A percentile compares a stretch with the other conserved stretches of the same genome.
Conservation (phyloP, 2,329 filamentous ascomycete species). For the Didymella glomerata region DNA sequence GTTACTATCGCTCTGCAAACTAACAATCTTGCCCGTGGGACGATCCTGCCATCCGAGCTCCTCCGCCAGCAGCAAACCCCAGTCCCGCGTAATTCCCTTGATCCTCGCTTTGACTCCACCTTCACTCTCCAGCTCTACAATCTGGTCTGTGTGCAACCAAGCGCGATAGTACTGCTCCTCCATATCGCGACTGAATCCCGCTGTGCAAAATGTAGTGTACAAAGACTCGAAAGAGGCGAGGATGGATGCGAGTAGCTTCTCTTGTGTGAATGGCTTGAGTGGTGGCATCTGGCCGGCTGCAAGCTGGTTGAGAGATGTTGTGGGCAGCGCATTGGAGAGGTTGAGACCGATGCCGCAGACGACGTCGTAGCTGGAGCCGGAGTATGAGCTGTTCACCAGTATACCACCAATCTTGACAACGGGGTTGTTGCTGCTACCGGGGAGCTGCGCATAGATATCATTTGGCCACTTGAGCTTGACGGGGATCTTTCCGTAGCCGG, state of each 20-base stretch:
- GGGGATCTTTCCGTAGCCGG: constrained; percentile 76
- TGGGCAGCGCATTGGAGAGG: constrained; percentile 81
- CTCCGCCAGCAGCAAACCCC: constrained; percentile 85
- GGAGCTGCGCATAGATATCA: constrained; percentile 69
- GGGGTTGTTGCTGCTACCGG: constrained; percentile 60
- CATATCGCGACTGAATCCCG: constrained; percentile 77
- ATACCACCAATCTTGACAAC: constrained; percentile 96
- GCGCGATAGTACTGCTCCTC: constrained; percentile 70
- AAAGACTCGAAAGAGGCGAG: constrained; percentile 79
- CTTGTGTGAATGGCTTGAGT: constrained; percentile 70
- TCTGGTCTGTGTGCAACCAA: constrained; percentile 78
- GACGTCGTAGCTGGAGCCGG: constrained; percentile 78
- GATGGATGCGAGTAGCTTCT: constrained; percentile 83
- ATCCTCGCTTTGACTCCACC: constrained; percentile 78
- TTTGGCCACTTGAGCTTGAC: constrained; percentile 98
- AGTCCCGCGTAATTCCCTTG: constrained; percentile 88
- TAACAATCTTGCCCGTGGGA: constrained; percentile 78
- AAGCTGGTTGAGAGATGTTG: constrained; percentile 83
- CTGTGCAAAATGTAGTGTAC: constrained; percentile 76
- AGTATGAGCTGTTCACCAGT: constrained; percentile 86
- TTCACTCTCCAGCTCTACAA: constrained; percentile 80
- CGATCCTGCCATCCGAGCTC: constrained; percentile 78
- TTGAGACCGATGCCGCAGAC: constrained; percentile 87
- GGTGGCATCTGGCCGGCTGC: constrained; percentile 54
- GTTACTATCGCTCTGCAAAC: constrained; percentile 94